These are phyloP conservation scores for Yamagishiella unicocca DNA, from an alignment of 139 green algal genomes.

Conservation along the genomic window DNA sequence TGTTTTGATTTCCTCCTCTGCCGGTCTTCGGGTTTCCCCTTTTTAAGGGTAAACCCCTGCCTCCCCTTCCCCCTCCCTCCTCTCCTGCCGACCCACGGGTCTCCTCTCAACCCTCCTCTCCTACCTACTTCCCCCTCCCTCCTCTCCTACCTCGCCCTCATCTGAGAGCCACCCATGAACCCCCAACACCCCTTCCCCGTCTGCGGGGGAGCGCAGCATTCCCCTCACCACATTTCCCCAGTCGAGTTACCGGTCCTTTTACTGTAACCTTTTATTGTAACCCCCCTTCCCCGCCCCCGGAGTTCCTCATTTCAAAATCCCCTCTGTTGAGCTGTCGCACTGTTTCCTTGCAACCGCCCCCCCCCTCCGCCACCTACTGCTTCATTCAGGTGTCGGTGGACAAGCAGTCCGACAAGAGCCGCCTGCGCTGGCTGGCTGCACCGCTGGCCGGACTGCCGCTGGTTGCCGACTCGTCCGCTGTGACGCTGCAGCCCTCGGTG, in stretches of 20 bases:
- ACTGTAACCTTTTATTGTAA: not conserved
- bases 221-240: not conserved
- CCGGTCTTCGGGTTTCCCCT: not conserved
- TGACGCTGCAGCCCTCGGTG: not conserved
- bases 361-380: not conserved
- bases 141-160: too few species aligned
- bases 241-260: not conserved
- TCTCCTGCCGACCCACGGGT: too few species aligned
- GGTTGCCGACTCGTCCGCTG: not conserved
- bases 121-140: too few species aligned
- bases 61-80: too few species aligned
- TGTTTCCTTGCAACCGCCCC: not conserved
- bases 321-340: not conserved
- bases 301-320: not conserved
- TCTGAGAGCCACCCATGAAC: too few species aligned
- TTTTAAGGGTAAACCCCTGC: not conserved
- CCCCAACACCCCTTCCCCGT: too few species aligned
- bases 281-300: too few species aligned
- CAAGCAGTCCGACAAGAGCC: slow-evolving; percentile 43
- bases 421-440: slow-evolving; percentile 27
- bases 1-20: not conserved
- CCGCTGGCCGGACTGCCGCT: not conserved
- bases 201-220: not conserved
- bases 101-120: too few species aligned
- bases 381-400: slow-evolving; percentile 15